Evolutionary conservation across 495 filamentous ascomycete species (phyloP).

Genomic region (Podospora bellae-mahoneyi): DNA sequence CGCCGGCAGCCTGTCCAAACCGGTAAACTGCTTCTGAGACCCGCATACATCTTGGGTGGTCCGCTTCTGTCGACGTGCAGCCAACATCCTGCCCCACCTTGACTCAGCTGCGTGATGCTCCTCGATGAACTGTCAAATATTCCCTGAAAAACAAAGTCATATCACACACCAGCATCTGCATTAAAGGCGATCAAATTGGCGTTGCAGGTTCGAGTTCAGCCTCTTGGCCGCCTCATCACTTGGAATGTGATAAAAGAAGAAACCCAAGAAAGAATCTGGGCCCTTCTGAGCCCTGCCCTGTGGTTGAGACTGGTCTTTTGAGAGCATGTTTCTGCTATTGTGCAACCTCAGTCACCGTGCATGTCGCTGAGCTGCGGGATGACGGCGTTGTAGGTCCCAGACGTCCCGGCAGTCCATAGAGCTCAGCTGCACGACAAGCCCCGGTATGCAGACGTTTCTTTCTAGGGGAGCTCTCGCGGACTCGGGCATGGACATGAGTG

Average conservation of each 20-base stretch:
- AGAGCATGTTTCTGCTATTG: background rate
- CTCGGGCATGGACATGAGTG: background rate
- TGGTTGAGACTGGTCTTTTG: background rate
- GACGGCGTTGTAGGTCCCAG: slow-evolving; percentile 10
- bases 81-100: background rate
- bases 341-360: background rate
- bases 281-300: background rate
- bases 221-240: background rate
- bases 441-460: background rate
- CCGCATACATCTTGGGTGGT: background rate
- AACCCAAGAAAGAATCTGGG: background rate
- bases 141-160: background rate
- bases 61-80: slow-evolving; percentile 9
- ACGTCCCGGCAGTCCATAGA: background rate
- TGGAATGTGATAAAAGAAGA: background rate
- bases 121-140: background rate
- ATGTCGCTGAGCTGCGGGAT: slow-evolving; percentile 4
- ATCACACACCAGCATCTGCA: background rate
- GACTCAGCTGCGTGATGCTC: background rate
- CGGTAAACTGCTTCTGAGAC: background rate
- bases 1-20: background rate
- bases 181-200: background rate
- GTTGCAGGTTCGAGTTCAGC: background rate
- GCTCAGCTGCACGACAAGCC: background rate
- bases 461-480: background rate